Evolutionary conservation across 2,329 filamentous ascomycete species (phyloP).

Genomic region (Pseudogymnoascus sp.): DNA sequence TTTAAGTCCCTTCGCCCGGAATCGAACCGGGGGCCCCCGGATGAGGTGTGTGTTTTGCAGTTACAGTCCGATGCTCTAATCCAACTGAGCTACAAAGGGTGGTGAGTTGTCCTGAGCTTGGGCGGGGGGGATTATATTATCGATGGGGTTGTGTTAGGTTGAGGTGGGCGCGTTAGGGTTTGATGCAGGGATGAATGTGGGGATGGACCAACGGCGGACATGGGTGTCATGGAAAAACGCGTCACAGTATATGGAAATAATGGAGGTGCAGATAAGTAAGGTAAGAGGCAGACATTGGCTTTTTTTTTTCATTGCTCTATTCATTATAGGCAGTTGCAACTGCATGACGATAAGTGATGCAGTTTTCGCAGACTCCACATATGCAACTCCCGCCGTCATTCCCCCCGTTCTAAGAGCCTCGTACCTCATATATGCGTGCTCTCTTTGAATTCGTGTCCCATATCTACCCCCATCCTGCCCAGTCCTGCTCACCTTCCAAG

Average conservation of each 20-base stretch:
- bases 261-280: not conserved
- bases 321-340: not conserved
- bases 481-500: not conserved
- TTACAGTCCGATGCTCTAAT: slow-evolving; percentile 12
- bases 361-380: slow-evolving; percentile 1
- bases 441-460: slow-evolving; percentile 1
- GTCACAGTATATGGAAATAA: not conserved
- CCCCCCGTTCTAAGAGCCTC: not conserved
- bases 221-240: not conserved
- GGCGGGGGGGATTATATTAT: not conserved
- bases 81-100: slow-evolving; percentile 12
- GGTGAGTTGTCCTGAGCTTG: not conserved
- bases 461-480: not conserved
- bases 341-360: not conserved
- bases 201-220: not conserved
- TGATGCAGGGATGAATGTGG: not conserved
- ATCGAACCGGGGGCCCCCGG: slow-evolving; percentile 11
- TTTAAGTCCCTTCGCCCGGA: slow-evolving; percentile 11
- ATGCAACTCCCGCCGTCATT: not conserved
- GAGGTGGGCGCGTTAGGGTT: not conserved
- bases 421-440: not conserved
- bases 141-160: not conserved
- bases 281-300: not conserved
- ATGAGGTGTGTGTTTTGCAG: slow-evolving; percentile 9
- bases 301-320: not conserved